These are phyloP conservation scores for Clarireedia sp. DNA, from an alignment of 2,329 filamentous ascomycete genomes.

Conservation along the genomic window DNA sequence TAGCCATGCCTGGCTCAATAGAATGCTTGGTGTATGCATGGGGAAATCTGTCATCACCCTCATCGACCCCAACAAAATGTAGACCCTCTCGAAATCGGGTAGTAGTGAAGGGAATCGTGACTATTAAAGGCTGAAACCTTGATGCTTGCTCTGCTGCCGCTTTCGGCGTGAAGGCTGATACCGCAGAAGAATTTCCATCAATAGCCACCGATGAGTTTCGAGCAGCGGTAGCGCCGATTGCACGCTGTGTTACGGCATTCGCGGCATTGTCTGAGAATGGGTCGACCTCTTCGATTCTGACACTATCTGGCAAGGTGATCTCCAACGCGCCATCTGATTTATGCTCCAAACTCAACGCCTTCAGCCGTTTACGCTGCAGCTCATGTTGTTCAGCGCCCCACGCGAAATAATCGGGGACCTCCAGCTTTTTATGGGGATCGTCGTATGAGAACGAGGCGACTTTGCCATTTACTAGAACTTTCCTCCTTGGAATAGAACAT, in stretches of 20 bases:
- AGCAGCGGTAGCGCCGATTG: constrained; percentile 21
- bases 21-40: constrained; percentile 87
- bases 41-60: constrained; percentile 73
- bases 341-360: constrained; percentile 22
- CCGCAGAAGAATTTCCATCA: constrained; percentile 31
- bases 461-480: constrained; percentile 41
- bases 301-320: constrained; percentile 49
- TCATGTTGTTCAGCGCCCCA: constrained; percentile 68
- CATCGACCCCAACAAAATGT: constrained; percentile 82
- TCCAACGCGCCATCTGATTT: constrained; percentile 48
- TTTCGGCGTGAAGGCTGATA: constrained; percentile 27
- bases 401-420: constrained; percentile 52
- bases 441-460: constrained; percentile 29
- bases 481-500: constrained; percentile 47
- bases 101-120: constrained; percentile 70
- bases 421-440: constrained; percentile 61
- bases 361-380: constrained; percentile 60
- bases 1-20: constrained; percentile 68
- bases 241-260: constrained; percentile 36
- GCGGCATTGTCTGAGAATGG: constrained; percentile 42
- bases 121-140: constrained; percentile 50
- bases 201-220: constrained; percentile 24
- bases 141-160: constrained; percentile 30
- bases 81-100: constrained; percentile 74
- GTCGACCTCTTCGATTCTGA: constrained; percentile 55